A percentile compares a stretch with the other conserved stretches of the same genome.
Evolutionary conservation across 1,284 basidiomycete genomes (phyloP).

Genomic region (Gomphus bonarii): DNA sequence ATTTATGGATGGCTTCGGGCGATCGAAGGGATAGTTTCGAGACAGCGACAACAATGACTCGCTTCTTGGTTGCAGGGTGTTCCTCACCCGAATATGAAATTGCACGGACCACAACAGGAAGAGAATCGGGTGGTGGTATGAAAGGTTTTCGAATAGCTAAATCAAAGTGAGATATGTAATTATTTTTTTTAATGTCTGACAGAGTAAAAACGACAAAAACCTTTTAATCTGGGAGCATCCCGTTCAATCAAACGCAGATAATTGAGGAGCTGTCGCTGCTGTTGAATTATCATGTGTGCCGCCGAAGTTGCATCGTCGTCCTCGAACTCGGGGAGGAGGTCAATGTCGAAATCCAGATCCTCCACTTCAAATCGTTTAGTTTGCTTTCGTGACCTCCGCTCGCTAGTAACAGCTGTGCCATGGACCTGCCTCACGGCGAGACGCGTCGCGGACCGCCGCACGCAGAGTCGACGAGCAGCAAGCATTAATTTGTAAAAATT

Average conservation of each 20-base stretch:
- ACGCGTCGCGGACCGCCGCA: neutral
- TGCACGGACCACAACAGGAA: slow-evolving; percentile 61
- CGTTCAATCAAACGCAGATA: slow-evolving; percentile 77
- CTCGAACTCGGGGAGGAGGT: slow-evolving; percentile 28
- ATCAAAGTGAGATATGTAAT: slow-evolving; percentile 9
- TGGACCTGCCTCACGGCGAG: neutral
- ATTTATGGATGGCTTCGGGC: slow-evolving; percentile 57
- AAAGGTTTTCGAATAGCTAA: slow-evolving; percentile 72
- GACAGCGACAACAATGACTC: slow-evolving; percentile 63
- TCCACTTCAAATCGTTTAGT: neutral
- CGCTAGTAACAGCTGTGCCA: neutral
- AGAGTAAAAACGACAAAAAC: slow-evolving; percentile 27
- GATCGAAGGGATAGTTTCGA: slow-evolving; percentile 55
- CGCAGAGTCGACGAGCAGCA: neutral
- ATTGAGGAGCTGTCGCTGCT: slow-evolving; percentile 59
- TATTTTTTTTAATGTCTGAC: neutral
- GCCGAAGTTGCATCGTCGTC: slow-evolving; percentile 54
- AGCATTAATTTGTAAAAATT: neutral
- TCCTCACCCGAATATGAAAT: slow-evolving; percentile 68
- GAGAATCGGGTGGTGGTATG: slow-evolving; percentile 44
- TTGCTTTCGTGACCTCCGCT: neutral
- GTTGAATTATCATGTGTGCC: slow-evolving; percentile 58
- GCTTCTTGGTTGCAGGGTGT: slow-evolving; percentile 62
- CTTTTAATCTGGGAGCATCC: slow-evolving; percentile 73
- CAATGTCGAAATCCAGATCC: slow-evolving; percentile 18